Evolutionary conservation across 371 early-diverging fungal genomes (phyloP).

Genomic region (Lichtheimia hyalospora): DNA sequence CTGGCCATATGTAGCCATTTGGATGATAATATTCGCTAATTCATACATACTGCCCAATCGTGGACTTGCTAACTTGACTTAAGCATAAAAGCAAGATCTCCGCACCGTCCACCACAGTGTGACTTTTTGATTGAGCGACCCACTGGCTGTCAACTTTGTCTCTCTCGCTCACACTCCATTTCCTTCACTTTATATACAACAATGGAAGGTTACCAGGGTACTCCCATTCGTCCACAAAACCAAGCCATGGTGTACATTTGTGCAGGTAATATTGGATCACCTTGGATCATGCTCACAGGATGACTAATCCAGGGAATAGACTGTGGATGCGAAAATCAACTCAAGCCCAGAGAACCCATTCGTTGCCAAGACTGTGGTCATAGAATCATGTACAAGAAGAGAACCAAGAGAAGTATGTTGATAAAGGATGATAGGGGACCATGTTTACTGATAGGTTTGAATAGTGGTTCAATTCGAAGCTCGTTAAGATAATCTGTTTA

Average conservation of each 20-base stretch:
- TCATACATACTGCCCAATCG: too few relatives aligned
- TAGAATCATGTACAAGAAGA: constrained; percentile 96
- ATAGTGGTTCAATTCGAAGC: constrained; percentile 88
- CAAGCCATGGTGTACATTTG: constrained; percentile 64
- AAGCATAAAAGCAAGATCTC: too few relatives aligned
- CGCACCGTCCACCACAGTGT: too few relatives aligned
- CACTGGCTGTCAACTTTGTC: too few relatives aligned
- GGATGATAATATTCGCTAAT: too few relatives aligned
- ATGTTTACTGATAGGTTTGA: constrained; percentile 5
- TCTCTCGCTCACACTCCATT: too few relatives aligned
- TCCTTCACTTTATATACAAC: too few relatives aligned
- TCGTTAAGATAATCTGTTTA: constrained; percentile 49
- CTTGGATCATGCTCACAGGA: neutral
- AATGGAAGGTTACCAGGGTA: constrained; percentile 48
- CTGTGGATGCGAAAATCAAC: constrained; percentile 87
- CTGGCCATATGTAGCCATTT: too few relatives aligned
- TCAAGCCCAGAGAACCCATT: constrained; percentile 93
- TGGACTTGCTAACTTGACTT: too few relatives aligned
- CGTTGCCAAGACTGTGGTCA: constrained; percentile 96
- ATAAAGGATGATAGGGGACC: neutral
- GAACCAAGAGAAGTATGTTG: constrained; percentile 88
- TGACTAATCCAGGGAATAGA: constrained; percentile 39
- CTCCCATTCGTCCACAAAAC: constrained; percentile 51
- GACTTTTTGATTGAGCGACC: too few relatives aligned
- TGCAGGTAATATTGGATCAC: constrained; percentile 39